phyloP scores from a whole-genome alignment of 2,329 filamentous ascomycete genomes.

The Fusarium dlaminii region DNA sequence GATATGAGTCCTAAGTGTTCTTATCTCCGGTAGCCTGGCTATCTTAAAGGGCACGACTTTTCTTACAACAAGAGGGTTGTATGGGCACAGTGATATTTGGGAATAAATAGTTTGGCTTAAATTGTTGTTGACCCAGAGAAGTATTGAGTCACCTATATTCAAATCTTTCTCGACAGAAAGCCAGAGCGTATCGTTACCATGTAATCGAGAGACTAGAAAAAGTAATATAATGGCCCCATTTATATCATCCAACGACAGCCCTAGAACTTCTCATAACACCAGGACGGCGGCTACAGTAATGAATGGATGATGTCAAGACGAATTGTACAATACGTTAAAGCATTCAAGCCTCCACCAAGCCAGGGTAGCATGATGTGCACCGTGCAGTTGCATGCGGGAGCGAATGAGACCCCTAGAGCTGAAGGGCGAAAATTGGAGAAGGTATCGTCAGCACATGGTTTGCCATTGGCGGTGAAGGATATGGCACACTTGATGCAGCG shows the following conservation, averaged over 20 bases:
- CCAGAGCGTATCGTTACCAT: not conserved
- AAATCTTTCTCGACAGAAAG: not conserved
- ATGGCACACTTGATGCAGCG: slow-evolving; percentile 31
- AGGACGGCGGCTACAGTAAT: slow-evolving; percentile 8
- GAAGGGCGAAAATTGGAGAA: slow-evolving; percentile 5
- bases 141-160: not conserved
- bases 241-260: not conserved
- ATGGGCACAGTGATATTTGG: not conserved
- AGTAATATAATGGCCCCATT: not conserved
- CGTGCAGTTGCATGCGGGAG: slow-evolving; percentile 10
- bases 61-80: not conserved
- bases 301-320: not conserved
- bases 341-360: not conserved
- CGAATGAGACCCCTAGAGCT: slow-evolving; percentile 10
- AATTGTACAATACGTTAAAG: slow-evolving; percentile 23
- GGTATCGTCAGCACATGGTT: slow-evolving; percentile 8
- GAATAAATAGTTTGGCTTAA: not conserved
- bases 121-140: not conserved
- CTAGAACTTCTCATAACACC: not conserved
- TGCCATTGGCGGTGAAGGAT: slow-evolving; percentile 36
- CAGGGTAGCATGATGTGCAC: not conserved
- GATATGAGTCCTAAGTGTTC: not conserved
- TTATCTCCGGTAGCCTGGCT: not conserved
- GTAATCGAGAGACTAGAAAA: not conserved
- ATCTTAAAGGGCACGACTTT: not conserved